These are phyloP conservation scores for Angomonas ambiguus DNA, from an alignment of 208 protist genomes.

Conservation along the genomic window DNA sequence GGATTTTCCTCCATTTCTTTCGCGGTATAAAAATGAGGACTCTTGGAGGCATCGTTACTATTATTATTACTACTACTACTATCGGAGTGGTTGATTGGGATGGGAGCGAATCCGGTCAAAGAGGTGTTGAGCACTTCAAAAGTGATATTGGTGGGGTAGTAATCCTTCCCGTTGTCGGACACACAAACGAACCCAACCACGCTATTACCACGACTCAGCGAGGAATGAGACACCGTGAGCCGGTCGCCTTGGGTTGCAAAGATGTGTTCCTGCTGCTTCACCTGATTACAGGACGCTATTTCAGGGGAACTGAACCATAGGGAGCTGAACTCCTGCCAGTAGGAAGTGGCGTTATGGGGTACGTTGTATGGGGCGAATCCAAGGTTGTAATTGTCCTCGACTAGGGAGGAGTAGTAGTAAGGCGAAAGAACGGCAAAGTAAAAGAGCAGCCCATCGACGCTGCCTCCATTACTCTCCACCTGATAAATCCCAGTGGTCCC, in stretches of 20 bases:
- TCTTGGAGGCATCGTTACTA: slow-evolving; percentile 13
- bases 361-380: slow-evolving; percentile 7
- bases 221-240: slow-evolving; percentile 38
- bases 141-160: slow-evolving; percentile 56
- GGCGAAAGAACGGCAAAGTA: slow-evolving; percentile 56
- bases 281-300: slow-evolving; percentile 28
- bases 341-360: not conserved
- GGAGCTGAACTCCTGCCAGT: not conserved
- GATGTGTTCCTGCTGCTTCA: slow-evolving; percentile 63
- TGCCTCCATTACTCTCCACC: slow-evolving; percentile 21
- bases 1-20: not conserved
- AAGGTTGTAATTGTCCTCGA: slow-evolving; percentile 15
- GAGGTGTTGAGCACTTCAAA: slow-evolving; percentile 63
- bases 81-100: slow-evolving; percentile 3
- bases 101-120: slow-evolving; percentile 45
- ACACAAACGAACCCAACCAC: slow-evolving; percentile 63
- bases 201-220: slow-evolving; percentile 8
- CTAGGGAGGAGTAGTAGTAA: slow-evolving; percentile 25
- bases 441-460: slow-evolving; percentile 40
- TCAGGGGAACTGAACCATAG: slow-evolving; percentile 5
- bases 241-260: slow-evolving; percentile 23
- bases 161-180: slow-evolving; percentile 53
- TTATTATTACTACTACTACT: slow-evolving; percentile 9
- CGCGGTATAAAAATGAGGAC: slow-evolving; percentile 19
- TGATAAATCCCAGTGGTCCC: slow-evolving; percentile 58